These are phyloP conservation scores for Bolboschoenus planiculmis DNA, from an alignment of 176 grass and related monocot genomes.

Conservation along the genomic window DNA sequence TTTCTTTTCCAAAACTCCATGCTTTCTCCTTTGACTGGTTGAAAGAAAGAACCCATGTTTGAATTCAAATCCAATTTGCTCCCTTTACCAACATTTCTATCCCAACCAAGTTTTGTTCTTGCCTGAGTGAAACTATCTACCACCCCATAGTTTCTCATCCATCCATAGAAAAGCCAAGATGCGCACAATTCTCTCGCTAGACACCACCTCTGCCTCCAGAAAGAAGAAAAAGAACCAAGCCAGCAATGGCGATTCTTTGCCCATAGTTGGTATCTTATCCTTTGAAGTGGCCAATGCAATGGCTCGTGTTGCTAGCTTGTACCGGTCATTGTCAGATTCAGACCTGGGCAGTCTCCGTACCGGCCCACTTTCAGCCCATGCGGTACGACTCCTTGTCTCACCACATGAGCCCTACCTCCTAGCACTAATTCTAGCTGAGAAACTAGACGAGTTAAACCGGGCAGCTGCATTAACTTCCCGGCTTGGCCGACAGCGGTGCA, in stretches of 20 bases:
- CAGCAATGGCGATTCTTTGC: slow-evolving; percentile 1
- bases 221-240: slow-evolving; percentile 39
- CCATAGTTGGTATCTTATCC: slow-evolving; percentile 64
- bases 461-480: slow-evolving; percentile 63
- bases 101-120: not conserved
- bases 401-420: slow-evolving; percentile 67
- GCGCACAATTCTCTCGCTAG: slow-evolving; percentile 69
- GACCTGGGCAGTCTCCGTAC: slow-evolving; percentile 53
- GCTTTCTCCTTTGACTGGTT: not conserved
- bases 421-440: slow-evolving; percentile 78
- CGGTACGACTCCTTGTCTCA: slow-evolving; percentile 67
- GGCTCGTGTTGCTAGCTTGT: slow-evolving; percentile 63
- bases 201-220: slow-evolving; percentile 30
- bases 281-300: slow-evolving; percentile 92
- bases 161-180: not conserved
- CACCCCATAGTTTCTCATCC: not conserved
- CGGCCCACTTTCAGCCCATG: slow-evolving; percentile 45
- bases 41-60: slow-evolving; percentile 26
- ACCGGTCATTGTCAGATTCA: slow-evolving; percentile 68
- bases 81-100: not conserved
- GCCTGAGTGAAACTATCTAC: not conserved
- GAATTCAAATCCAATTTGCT: slow-evolving; percentile 18
- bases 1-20: not conserved
- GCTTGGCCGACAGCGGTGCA: slow-evolving; percentile 63
- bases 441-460: slow-evolving; percentile 77